These are phyloP conservation scores for Fusarium compactum DNA, from an alignment of 2,329 filamentous ascomycete genomes.

Conservation along the genomic window DNA sequence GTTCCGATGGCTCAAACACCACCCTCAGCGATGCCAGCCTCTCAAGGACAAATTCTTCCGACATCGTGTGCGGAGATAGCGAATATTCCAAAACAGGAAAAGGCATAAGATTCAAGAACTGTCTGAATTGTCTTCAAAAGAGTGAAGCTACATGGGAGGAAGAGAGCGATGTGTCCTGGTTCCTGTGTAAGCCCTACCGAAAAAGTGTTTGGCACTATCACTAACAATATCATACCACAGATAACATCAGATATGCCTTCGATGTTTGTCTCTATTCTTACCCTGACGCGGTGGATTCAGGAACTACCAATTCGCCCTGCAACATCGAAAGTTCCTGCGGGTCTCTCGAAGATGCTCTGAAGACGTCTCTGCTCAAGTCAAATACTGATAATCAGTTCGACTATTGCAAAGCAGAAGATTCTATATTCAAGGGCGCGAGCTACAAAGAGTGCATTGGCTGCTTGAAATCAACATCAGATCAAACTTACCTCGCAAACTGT, in stretches of 20 bases:
- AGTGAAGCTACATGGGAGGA: constrained; percentile 50
- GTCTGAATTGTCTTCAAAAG: constrained; percentile 60
- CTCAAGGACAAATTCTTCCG: no score
- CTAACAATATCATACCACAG: no score
- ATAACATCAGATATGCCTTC: constrained; percentile 63
- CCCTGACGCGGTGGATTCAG: constrained; percentile 49
- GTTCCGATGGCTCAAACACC: no score
- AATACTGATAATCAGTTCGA: constrained; percentile 49
- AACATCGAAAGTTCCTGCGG: constrained; percentile 57
- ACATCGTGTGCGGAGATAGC: constrained; percentile 61
- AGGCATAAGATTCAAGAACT: constrained; percentile 62
- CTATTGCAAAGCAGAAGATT: constrained; percentile 58
- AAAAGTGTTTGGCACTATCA: no score
- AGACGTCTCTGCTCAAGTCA: constrained; percentile 39
- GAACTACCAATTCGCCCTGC: constrained; percentile 57
- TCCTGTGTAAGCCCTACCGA: no score
- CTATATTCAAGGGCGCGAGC: constrained; percentile 48
- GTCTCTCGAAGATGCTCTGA: constrained; percentile 55
- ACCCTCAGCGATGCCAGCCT: no score
- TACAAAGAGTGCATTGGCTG: constrained; percentile 58
- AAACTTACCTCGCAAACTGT: constrained; percentile 64
- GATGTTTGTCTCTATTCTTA: constrained; percentile 60
- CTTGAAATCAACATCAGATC: constrained; percentile 55
- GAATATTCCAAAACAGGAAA: constrained; percentile 53
- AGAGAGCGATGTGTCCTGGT: constrained; percentile 53